Base-by-base conservation (phyloP, 1,139 yeast species). In the Nakaseomyces bracarensis region DNA sequence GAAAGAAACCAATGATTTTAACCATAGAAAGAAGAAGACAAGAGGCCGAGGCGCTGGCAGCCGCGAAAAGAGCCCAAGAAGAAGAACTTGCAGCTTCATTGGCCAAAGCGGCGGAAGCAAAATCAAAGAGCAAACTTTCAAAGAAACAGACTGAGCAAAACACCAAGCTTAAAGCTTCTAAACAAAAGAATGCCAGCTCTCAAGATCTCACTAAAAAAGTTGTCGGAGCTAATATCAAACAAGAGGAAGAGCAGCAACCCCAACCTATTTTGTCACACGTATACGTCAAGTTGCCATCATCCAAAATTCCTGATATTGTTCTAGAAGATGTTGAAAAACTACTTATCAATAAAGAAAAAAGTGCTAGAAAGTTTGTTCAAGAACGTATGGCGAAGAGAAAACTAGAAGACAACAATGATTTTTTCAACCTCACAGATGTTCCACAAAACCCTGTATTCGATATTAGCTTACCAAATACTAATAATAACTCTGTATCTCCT, bases 231-330 rank as follows among this genome's bases (percentile, higher is more conserved):
- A 10, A 37, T 11, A 28, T 26, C 19, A 26, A 20, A 19, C 23
- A n/a, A 10, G 30, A 41, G 43, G 45, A 25, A 13, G 44, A 42
- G 28, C 52, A 52, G 23, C 57, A 49, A 36, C 50, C 47, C 21
- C 51, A 50, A 23, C 48, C 55, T n/a, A 47, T 51, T 37, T 51
- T 55, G 20, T 67, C 68, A 39, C 95, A 83, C 57, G 89, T 94
- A 8, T 84, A 85, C 65, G 94, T 85, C 54, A 82, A 84, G 51
- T 66, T 86, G 35, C 94, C 96, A 9, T 82, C 93, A 22, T 82
- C 95, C 2, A 85, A 87, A 65, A 83, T 89, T 52, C 96, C 97
- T 10, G 96, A 89, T 63, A 74, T 89, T 74, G 95, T 86, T 42
- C 70, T 89, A 51, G 79, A 83, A 29, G 84, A 95, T 4, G 89